phyloP scores from a whole-genome alignment of 805 yeast species.

The Candida succiphila region DNA sequence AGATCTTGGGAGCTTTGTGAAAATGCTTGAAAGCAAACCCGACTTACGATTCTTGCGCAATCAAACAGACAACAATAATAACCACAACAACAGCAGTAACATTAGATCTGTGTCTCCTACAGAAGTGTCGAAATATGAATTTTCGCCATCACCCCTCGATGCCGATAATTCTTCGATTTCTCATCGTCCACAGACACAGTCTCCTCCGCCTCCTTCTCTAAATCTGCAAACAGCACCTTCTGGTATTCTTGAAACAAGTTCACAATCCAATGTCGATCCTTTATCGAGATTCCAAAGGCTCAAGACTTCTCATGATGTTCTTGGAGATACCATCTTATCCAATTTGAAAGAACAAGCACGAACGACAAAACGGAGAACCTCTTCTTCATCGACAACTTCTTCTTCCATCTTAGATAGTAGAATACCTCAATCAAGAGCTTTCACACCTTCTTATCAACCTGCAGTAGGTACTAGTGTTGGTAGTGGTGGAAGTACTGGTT shows the following conservation, averaged over 20 bases:
- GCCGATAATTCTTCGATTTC: neutral
- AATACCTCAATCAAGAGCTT: neutral
- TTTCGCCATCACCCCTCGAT: too few relatives aligned
- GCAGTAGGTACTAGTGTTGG: too few relatives aligned
- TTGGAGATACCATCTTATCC: slow-evolving; percentile 5
- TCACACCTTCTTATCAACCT: too few relatives aligned
- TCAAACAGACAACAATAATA: too few relatives aligned
- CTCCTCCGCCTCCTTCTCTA: neutral
- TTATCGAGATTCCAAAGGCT: slow-evolving; percentile 7
- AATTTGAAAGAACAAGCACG: neutral
- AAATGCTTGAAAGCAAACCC: slow-evolving; percentile 25
- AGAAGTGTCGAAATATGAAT: too few relatives aligned
- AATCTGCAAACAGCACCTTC: too few relatives aligned
- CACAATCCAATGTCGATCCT: slow-evolving; percentile 3
- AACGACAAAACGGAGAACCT: neutral
- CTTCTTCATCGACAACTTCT: neutral
- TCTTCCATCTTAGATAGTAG: too few relatives aligned
- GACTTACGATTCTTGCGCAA: slow-evolving; percentile 20
- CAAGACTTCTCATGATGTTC: slow-evolving; percentile 6
- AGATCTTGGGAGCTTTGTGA: slow-evolving; percentile 23
- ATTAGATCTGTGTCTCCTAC: neutral
- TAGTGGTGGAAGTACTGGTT: too few relatives aligned
- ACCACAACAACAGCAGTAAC: too few relatives aligned
- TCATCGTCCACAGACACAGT: neutral
- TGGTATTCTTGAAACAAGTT: too few relatives aligned